Conservation (phyloP, 257 asterid genomes). For the Primulina tabacum region DNA sequence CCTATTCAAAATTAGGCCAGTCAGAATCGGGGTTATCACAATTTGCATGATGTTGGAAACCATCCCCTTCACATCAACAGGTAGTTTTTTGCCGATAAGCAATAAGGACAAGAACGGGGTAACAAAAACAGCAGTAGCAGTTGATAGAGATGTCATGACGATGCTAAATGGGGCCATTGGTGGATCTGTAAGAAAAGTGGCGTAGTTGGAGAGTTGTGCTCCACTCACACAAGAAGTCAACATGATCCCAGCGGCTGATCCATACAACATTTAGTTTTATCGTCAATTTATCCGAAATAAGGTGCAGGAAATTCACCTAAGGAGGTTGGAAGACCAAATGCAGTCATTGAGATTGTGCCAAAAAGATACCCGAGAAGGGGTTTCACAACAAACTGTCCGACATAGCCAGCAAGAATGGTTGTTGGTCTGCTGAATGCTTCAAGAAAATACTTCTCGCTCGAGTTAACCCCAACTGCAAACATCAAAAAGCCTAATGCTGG, state of each 20-base stretch:
- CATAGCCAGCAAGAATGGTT: constrained; percentile 50
- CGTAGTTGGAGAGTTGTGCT: constrained; percentile 93
- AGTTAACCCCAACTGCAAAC: constrained; percentile 98
- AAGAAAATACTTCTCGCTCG: constrained; percentile 85
- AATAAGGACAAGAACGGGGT: constrained; percentile 80
- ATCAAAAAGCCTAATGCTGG: constrained; percentile 96
- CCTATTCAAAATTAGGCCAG: constrained; percentile 87
- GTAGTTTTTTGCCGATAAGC: constrained; percentile 81
- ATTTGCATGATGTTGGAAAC: constrained; percentile 84
- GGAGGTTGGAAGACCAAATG: constrained; percentile 76
- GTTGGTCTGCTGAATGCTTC: constrained; percentile 83
- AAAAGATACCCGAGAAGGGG: constrained; percentile 86
- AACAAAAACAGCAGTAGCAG: constrained; percentile 81
- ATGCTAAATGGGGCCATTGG: constrained; percentile 96
- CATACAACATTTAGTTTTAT: constrained; percentile 28
- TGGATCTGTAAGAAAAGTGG: constrained; percentile 88
- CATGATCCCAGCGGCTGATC: constrained; percentile 88
- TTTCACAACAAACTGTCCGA: constrained; percentile 81
- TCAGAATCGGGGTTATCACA: constrained; percentile 84
- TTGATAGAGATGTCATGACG: constrained; percentile 94
- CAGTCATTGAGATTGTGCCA: constrained; percentile 61
- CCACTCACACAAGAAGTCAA: constrained; percentile 95
- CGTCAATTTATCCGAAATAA: constrained; percentile 4
- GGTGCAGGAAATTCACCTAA: constrained; percentile 43
- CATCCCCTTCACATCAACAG: constrained; percentile 95